These are phyloP conservation scores for Ceratobasidium sp. DNA, from an alignment of 1,284 basidiomycete species.

Conservation along the genomic window DNA sequence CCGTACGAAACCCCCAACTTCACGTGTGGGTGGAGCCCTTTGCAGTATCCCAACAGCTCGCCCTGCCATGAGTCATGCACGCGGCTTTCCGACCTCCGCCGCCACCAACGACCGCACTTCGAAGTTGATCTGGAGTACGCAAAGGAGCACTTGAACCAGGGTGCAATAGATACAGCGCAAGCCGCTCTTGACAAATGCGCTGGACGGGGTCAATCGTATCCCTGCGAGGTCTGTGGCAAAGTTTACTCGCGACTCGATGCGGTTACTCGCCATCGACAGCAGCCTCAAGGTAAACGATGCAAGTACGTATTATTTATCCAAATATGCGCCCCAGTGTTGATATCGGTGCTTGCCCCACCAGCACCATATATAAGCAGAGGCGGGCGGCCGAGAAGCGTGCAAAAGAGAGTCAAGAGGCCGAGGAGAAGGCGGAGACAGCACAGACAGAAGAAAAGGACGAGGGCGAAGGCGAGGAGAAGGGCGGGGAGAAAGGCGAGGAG, in stretches of 20 bases:
- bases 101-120: constrained; percentile 42
- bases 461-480: not conserved
- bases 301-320: constrained; percentile 20
- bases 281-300: constrained; percentile 41
- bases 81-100: constrained; percentile 38
- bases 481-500: not conserved
- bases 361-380: constrained; percentile 34
- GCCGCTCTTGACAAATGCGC: constrained; percentile 31
- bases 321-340: not conserved
- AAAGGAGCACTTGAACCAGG: constrained; percentile 28
- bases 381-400: constrained; percentile 31
- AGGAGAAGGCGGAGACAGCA: not conserved
- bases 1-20: constrained; percentile 32
- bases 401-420: constrained; percentile 20
- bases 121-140: constrained; percentile 35
- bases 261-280: constrained; percentile 35
- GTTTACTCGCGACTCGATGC: constrained; percentile 41
- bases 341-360: not conserved
- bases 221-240: constrained; percentile 39
- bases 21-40: constrained; percentile 24
- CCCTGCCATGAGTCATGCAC: constrained; percentile 37
- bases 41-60: constrained; percentile 16
- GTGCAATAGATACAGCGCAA: constrained; percentile 25
- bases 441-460: constrained; percentile 2
- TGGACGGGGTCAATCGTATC: constrained; percentile 35